Evolutionary conservation across 768 basidiomycete species (phyloP).

Genomic region (Tylopilus vinaceipallidus): DNA sequence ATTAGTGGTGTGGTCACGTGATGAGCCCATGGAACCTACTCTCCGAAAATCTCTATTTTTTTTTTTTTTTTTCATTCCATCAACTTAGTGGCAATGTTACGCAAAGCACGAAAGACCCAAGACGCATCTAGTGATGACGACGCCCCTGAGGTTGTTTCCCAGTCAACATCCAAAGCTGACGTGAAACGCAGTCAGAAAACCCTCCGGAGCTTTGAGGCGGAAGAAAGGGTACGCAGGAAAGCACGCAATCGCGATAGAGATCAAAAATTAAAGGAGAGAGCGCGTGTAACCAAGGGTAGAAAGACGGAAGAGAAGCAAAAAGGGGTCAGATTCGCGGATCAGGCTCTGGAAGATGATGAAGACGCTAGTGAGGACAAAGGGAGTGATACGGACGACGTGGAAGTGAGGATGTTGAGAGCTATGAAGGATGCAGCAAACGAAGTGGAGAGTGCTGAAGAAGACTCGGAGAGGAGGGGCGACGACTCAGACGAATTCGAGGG

Average conservation of each 20-base stretch:
- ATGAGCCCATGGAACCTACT: neutral
- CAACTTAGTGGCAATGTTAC: conserved; percentile 19
- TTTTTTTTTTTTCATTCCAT: no score
- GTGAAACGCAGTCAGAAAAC: conserved; percentile 38
- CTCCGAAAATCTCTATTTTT: no score
- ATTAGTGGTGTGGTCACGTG: conserved; percentile 6
- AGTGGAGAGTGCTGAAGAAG: conserved; percentile 8
- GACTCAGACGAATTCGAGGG: conserved; percentile 16
- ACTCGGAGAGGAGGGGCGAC: conserved; percentile 24
- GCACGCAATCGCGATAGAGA: conserved; percentile 48
- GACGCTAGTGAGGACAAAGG: conserved; percentile 27
- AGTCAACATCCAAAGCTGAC: conserved; percentile 44
- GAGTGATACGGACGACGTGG: conserved; percentile 22
- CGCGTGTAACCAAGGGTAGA: conserved; percentile 24
- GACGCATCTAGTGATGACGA: conserved; percentile 38
- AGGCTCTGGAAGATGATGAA: conserved; percentile 15
- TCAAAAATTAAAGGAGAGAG: conserved; percentile 47
- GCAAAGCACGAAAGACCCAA: conserved; percentile 12
- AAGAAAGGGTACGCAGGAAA: conserved; percentile 42
- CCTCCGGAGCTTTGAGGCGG: conserved; percentile 35
- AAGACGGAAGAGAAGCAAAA: conserved; percentile 14
- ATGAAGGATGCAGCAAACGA: conserved; percentile 31
- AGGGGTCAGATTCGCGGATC: conserved; percentile 11
- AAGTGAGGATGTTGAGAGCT: conserved; percentile 26
- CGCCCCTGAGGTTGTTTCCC: conserved; percentile 49